These are phyloP conservation scores for Glaciozyma martinii DNA, from an alignment of 768 basidiomycete species.

Conservation along the genomic window DNA sequence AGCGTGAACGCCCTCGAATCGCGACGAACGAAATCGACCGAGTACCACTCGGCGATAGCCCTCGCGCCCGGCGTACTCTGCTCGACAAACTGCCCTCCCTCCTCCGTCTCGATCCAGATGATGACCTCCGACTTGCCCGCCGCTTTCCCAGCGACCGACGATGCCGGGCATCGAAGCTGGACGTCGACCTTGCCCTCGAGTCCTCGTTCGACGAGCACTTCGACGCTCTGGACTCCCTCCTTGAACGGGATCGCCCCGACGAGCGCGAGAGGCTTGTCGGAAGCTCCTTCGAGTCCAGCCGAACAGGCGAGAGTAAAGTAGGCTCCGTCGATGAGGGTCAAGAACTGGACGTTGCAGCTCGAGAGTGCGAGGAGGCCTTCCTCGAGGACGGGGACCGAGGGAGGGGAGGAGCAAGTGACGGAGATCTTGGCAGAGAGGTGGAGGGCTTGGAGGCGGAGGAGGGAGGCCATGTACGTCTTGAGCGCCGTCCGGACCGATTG, in stretches of 20 bases:
- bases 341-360: conserved; percentile 32
- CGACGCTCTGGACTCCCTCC: conserved; percentile 31
- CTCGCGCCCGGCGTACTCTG: conserved; percentile 10
- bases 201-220: conserved; percentile 27
- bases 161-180: conserved; percentile 25
- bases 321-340: conserved; percentile 31
- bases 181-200: conserved; percentile 32
- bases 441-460: conserved; percentile 24
- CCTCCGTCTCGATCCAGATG: conserved; percentile 27
- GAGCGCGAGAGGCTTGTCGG: conserved; percentile 19
- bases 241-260: conserved; percentile 29
- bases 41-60: conserved; percentile 30
- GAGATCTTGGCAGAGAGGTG: conserved; percentile 24
- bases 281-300: conserved; percentile 22
- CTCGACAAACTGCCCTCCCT: conserved; percentile 27
- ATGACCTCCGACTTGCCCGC: conserved; percentile 24
- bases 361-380: conserved; percentile 31
- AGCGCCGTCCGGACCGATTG: conserved; percentile 14
- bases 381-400: conserved; percentile 30
- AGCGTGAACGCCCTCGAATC: conserved; percentile 32
- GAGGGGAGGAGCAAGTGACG: conserved; percentile 34
- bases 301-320: conserved; percentile 31
- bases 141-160: conserved; percentile 15
- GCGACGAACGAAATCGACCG: conserved; percentile 28
- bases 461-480: conserved; percentile 24